Evolutionary conservation across 1,284 basidiomycete genomes (phyloP), one percentile per base, ranked within the genome.

Genomic region (Marasmius fiardii): DNA sequence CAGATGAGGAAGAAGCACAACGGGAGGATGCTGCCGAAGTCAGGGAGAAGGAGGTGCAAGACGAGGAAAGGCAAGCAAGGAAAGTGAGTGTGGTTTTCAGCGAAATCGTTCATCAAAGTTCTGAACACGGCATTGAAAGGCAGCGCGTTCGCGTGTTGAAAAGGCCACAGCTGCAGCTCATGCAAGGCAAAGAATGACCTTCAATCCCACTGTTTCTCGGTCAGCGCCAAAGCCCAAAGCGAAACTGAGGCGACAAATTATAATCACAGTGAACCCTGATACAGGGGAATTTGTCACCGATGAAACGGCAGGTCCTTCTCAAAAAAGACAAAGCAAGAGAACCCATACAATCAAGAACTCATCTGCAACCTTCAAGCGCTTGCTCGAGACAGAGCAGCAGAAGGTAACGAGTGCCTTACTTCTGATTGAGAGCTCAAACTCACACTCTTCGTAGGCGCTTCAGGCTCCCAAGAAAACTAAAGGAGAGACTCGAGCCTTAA

Each of bases 341-440:
- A 76, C 74, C 53, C 80, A 87, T 60, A 90, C 89, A 0, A 67
- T 90, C 21, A 68, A 82, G 61, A 89, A 82, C 59, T 88, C 83
- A 0, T 80, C 82, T 3, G 83, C 80, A 4, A 84, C 83, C 1
- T 79, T 79, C 28, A 79, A 71, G 54, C 73, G 85, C n/a, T 71
- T 83, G 41, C 83, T 84, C 60, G 78, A 85, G 59, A 83, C 80
- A 2, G 78, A 86, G 63, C 78, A 82, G 61, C 82, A 82, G 60
- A 83, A 82, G 68, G 89, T 85, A 23, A 16, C 31, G 65, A 59
- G 37, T 1, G 20, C 31, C 35, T 23, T 18, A n/a, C 56, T 33
- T 48, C 33, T 26, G 10, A 20, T 54, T 23, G 10, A 33, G 31
- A 11, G 44, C 50, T 26, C 37, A 28, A 28, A 18, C 37, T 41